These are phyloP conservation scores for Boletus vinaceobasis DNA, from an alignment of 768 basidiomycete species.

Conservation along the genomic window DNA sequence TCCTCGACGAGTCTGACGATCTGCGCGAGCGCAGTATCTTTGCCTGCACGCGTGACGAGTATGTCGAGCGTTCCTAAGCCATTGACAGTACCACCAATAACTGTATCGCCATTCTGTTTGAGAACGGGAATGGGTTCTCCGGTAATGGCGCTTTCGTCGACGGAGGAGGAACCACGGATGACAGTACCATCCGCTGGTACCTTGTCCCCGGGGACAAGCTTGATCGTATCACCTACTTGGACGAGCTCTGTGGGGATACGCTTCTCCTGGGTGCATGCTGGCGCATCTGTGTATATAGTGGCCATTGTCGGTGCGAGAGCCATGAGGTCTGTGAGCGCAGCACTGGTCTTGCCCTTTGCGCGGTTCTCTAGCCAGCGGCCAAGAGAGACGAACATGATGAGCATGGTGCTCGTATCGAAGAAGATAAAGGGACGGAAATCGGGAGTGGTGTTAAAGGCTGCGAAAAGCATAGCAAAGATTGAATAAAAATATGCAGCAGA, in stretches of 20 bases:
- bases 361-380: slow-evolving; percentile 95
- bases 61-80: slow-evolving; percentile 97
- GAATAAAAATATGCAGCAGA: slow-evolving; percentile 94
- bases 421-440: slow-evolving; percentile 82
- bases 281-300: slow-evolving; percentile 87
- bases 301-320: slow-evolving; percentile 93
- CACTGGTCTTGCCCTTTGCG: slow-evolving; percentile 96
- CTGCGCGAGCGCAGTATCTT: slow-evolving; percentile 93
- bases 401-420: slow-evolving; percentile 99
- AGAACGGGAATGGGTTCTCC: slow-evolving; percentile 89
- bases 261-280: slow-evolving; percentile 79
- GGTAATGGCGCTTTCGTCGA: slow-evolving; percentile 96
- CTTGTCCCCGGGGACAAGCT: slow-evolving; percentile 95
- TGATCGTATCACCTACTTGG: slow-evolving; percentile 89
- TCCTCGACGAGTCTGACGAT: slow-evolving; percentile 97
- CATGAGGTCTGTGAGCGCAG: slow-evolving; percentile 96
- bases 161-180: slow-evolving; percentile 75
- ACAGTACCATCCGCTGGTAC: slow-evolving; percentile 95
- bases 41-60: slow-evolving; percentile 91
- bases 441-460: slow-evolving; percentile 59
- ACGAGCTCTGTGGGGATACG: slow-evolving; percentile 92
- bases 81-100: slow-evolving; percentile 97
- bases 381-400: slow-evolving; percentile 94
- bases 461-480: slow-evolving; percentile 60
- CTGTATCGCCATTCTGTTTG: slow-evolving; percentile 78